Evolutionary conservation across 306 rosid genomes (phyloP).

Genomic region (Lupinus albus): DNA sequence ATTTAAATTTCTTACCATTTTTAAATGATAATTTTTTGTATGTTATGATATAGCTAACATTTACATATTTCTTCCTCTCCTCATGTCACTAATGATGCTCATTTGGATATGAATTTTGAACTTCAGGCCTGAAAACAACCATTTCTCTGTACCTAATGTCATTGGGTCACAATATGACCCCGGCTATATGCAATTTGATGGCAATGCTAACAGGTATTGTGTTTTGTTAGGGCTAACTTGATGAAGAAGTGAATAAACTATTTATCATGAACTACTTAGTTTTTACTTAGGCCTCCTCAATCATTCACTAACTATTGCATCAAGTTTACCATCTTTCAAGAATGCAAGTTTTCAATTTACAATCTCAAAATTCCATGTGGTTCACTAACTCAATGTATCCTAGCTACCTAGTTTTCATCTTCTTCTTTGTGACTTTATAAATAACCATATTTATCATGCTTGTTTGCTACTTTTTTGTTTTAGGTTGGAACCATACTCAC

Average conservation of each 20-base stretch:
- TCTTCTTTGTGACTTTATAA: not conserved
- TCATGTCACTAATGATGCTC: too few relatives aligned
- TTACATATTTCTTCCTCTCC: too few relatives aligned
- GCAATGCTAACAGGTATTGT: not conserved
- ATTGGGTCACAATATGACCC: too few relatives aligned
- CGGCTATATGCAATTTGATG: not conserved
- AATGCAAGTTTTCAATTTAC: constrained; percentile 9
- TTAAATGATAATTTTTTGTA: too few relatives aligned
- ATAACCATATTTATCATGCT: not conserved
- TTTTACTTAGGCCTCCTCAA: constrained; percentile 6
- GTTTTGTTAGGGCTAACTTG: not conserved
- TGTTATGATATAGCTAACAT: too few relatives aligned
- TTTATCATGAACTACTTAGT: not conserved
- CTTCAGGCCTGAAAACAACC: too few relatives aligned
- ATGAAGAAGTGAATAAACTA: constrained; percentile 1
- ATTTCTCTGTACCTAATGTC: too few relatives aligned
- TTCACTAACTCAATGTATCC: constrained; percentile 9
- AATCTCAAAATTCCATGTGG: not conserved
- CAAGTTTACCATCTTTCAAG: not conserved
- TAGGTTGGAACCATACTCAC: constrained; percentile 11
- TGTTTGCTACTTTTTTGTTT: not conserved
- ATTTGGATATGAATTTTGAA: too few relatives aligned
- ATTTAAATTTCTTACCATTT: too few relatives aligned
- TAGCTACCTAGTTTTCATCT: constrained; percentile 6
- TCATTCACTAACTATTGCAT: not conserved